Conservation (phyloP, 139 green algal genomes). For the Chlorella sp. region DNA sequence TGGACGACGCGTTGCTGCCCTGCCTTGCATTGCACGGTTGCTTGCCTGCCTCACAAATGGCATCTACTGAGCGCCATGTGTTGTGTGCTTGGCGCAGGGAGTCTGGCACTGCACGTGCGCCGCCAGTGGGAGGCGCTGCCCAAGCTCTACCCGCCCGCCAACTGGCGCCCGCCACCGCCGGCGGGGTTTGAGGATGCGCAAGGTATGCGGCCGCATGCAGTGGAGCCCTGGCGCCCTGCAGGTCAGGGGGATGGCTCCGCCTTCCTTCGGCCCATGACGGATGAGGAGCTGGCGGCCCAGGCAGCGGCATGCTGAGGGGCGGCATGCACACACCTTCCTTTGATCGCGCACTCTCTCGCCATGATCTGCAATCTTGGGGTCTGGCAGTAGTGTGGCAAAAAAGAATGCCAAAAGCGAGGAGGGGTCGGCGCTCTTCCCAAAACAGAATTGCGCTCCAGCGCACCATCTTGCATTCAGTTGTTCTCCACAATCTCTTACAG, state of each 20-base stretch:
- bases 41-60: no score
- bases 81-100: neutral
- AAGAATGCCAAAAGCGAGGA: no score
- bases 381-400: no score
- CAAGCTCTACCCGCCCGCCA: slow-evolving; percentile 24
- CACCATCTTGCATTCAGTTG: no score
- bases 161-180: slow-evolving; percentile 40
- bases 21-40: no score
- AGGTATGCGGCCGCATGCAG: slow-evolving; percentile 1
- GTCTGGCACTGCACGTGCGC: neutral
- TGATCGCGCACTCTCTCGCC: no score
- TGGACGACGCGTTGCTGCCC: neutral
- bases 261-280: slow-evolving; percentile 34
- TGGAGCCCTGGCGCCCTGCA: slow-evolving; percentile 30
- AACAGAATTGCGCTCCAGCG: no score
- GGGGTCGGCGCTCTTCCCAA: no score
- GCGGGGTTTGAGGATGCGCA: slow-evolving; percentile 33
- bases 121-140: slow-evolving; percentile 14
- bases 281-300: slow-evolving; percentile 18
- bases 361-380: no score
- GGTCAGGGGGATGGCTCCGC: slow-evolving; percentile 29
- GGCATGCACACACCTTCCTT: no score
- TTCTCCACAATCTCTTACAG: no score
- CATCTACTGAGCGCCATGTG: no score
- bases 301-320: slow-evolving; percentile 9